Evolutionary conservation across 768 basidiomycete species (phyloP).

Genomic region (Phylloporus sp.): DNA sequence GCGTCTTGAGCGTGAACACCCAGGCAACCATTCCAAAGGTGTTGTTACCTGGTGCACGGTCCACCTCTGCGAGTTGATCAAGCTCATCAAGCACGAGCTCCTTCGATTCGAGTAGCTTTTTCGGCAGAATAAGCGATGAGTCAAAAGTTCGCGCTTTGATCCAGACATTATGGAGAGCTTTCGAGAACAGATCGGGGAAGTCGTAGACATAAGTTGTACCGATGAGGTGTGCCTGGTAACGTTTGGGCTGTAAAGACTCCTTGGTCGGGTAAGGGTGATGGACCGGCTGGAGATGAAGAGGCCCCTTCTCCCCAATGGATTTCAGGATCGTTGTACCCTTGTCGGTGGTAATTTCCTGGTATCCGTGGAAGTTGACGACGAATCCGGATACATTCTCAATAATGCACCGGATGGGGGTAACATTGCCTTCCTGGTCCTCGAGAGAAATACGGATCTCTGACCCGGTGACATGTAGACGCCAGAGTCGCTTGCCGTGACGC

Average conservation of each 20-base stretch:
- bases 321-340: constrained; percentile 94
- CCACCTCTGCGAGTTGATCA: constrained; percentile 85
- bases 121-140: constrained; percentile 66
- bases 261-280: constrained; percentile 93
- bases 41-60: constrained; percentile 90
- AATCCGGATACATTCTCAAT: constrained; percentile 99
- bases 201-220: constrained; percentile 99
- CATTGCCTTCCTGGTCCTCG: constrained; percentile 92
- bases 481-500: constrained; percentile 94
- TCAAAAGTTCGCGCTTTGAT: constrained; percentile 59
- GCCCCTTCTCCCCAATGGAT: constrained; percentile 97
- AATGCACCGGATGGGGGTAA: constrained; percentile 93
- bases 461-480: constrained; percentile 96
- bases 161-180: constrained; percentile 94
- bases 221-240: constrained; percentile 96
- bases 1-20: constrained; percentile 89
- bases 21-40: constrained; percentile 97
- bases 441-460: constrained; percentile 95
- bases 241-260: constrained; percentile 96
- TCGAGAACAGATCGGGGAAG: constrained; percentile 98
- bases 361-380: constrained; percentile 96
- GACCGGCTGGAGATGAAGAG: constrained; percentile 92
- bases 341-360: constrained; percentile 96
- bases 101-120: constrained; percentile 72
- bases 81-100: constrained; percentile 95